These are phyloP conservation scores for Solanum hybrid DNA, from an alignment of 305 asterid species.

Conservation along the genomic window DNA sequence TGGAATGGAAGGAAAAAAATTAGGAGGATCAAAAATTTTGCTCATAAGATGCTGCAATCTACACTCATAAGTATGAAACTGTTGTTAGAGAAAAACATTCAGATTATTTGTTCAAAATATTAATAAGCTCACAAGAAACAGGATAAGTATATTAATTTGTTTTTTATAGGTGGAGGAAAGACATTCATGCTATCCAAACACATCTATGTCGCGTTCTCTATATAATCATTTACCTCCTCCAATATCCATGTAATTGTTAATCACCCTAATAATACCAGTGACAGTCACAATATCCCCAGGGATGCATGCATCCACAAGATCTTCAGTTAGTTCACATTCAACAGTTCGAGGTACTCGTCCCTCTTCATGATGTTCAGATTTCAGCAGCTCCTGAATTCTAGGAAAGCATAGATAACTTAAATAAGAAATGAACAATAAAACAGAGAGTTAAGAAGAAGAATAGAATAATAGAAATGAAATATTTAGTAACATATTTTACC, in stretches of 20 bases:
- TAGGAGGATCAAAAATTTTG: neutral
- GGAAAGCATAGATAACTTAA: constrained; percentile 9
- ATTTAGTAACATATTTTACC: neutral
- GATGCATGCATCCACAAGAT: constrained; percentile 94
- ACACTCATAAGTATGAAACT: neutral
- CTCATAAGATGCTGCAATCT: neutral
- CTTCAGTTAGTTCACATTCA: constrained; percentile 91
- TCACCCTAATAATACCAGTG: constrained; percentile 82
- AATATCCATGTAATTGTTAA: constrained; percentile 95
- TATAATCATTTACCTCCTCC: constrained; percentile 68
- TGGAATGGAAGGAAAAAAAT: neutral
- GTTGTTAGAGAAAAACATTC: neutral
- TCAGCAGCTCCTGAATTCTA: constrained; percentile 89
- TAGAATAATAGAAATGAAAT: neutral
- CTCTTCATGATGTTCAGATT: constrained; percentile 90
- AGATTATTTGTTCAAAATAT: neutral
- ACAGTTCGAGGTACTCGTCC: constrained; percentile 94
- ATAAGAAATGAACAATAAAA: constrained; percentile 1
- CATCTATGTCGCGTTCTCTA: neutral
- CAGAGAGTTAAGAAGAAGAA: neutral
- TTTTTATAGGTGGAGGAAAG: neutral
- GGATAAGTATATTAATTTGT: neutral
- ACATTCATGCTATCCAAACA: neutral
- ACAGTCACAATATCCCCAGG: constrained; percentile 96
- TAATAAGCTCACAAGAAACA: neutral